Evolutionary conservation across 2,329 filamentous ascomycete species (phyloP).

Genomic region (Ophiostoma fasciatum): DNA sequence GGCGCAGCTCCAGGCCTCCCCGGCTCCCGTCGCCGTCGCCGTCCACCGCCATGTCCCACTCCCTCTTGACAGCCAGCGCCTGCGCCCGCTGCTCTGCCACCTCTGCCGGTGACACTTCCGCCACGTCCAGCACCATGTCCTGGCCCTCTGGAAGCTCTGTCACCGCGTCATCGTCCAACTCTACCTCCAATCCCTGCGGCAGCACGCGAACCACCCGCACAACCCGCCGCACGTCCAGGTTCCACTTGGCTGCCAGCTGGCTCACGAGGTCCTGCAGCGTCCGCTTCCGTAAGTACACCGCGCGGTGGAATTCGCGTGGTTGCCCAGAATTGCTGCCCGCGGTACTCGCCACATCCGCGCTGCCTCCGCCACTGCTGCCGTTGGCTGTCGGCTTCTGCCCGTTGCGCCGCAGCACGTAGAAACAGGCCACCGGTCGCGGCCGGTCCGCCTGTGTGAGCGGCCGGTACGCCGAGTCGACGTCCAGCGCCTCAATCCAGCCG

Average conservation of each 20-base stretch:
- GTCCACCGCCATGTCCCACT: constrained; percentile 50
- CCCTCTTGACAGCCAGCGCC: constrained; percentile 26
- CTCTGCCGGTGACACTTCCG: constrained; percentile 23
- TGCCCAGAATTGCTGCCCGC: too few species aligned
- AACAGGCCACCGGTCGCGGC: constrained; percentile 67
- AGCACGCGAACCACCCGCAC: constrained; percentile 58
- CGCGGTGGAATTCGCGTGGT: constrained; percentile 74
- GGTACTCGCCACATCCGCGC: too few species aligned
- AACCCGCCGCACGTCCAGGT: constrained; percentile 58
- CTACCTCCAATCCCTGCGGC: constrained; percentile 60
- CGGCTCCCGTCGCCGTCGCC: constrained; percentile 17
- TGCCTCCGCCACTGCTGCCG: constrained; percentile 10
- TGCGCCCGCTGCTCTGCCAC: constrained; percentile 14
- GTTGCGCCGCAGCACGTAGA: constrained; percentile 56
- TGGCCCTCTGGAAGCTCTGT: constrained; percentile 75
- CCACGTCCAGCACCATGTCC: constrained; percentile 68
- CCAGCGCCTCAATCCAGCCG: constrained; percentile 81
- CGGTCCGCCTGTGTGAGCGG: constrained; percentile 57
- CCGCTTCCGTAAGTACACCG: constrained; percentile 70
- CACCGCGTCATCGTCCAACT: constrained; percentile 84
- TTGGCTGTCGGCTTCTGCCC: constrained; percentile 18
- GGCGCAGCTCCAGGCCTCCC: constrained; percentile 34
- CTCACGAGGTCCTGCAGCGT: constrained; percentile 59
- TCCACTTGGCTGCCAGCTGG: constrained; percentile 64
- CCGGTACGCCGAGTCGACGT: constrained; percentile 74